Base-by-base conservation (phyloP, 2,329 filamentous ascomycete species). In the Pseudogymnoascus sp. region DNA sequence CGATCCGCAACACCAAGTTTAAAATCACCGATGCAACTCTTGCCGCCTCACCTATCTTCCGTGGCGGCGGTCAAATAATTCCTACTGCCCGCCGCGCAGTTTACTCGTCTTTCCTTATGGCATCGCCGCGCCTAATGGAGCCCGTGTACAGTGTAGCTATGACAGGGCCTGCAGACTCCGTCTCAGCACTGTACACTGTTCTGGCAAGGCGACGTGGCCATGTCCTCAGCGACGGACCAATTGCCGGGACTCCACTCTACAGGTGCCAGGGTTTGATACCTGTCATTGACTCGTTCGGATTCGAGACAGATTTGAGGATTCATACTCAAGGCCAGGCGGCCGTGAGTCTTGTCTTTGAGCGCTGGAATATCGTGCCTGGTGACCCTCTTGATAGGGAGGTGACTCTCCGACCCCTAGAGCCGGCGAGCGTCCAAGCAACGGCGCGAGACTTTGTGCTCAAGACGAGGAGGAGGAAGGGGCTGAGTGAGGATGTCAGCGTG, bases 1-100 rank as follows among this genome's bases (percentile, higher is more conserved):
- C 95, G 35, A 97, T 99, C 72, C 93, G 95, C 70, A 99, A 99
- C 77, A 91, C 91, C 70, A 97, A 96, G 74, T 99, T 99, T 83
- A 91, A 93, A 73, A 86, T 99, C 72, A 97, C 93, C 66, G 93
- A 97, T 73, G 86, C 96, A 62, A 82, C 89, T 44, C 82, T 99
- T 19, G 93, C 93, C 10, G 82, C 86, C 61, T 92, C 97, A 76
- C 89, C 93, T 61, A 97, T 99, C 72, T 96, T 92, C 81, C 86
- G 95, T 61, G 95, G 95, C 64, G 93, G 93, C 68, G 95, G 95
- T 50, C 95, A 99, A 76, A 96, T 99, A 73, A 99, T 99, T 73
- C 95, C 95, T 53, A 97, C 95, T 0, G 88, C 93, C 64, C 88
- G 95, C 62, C 86, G 95, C 63, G 92, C 95, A 10, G 93, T 95